phyloP scores from a whole-genome alignment of 257 asterid genomes.

The Solanum pimpinellifolium region DNA sequence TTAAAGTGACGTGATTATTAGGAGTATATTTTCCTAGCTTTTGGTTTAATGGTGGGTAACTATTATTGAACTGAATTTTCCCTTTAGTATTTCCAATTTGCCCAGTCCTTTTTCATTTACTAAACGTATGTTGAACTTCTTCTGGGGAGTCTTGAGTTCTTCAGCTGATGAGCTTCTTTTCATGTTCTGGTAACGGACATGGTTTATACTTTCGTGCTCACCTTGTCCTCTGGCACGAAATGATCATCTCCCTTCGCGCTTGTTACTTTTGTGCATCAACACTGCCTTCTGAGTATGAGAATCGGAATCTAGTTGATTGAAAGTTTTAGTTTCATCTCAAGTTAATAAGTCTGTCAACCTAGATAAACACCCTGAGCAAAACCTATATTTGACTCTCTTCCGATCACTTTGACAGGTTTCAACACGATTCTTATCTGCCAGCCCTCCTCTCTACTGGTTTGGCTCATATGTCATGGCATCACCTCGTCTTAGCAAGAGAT shows the following conservation, averaged over 20 bases:
- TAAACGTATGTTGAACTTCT: not conserved
- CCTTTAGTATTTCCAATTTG: not conserved
- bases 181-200: not conserved
- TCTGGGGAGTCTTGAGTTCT: not conserved
- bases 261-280: not conserved
- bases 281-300: not conserved
- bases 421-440: constrained; percentile 81
- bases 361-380: not conserved
- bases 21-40: not conserved
- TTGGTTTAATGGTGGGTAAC: not conserved
- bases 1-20: not conserved
- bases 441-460: constrained; percentile 82
- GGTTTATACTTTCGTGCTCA: not conserved
- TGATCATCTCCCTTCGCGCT: not conserved
- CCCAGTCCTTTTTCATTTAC: not conserved
- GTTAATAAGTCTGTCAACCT: not conserved
- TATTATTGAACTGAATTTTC: not conserved
- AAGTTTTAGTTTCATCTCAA: not conserved
- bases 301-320: not conserved
- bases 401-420: constrained; percentile 44
- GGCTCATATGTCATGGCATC: constrained; percentile 52
- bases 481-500: constrained; percentile 29
- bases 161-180: not conserved
- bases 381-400: not conserved
- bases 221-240: not conserved